Base-by-base conservation (phyloP, 768 basidiomycete species). In the Amanita rubescens region DNA sequence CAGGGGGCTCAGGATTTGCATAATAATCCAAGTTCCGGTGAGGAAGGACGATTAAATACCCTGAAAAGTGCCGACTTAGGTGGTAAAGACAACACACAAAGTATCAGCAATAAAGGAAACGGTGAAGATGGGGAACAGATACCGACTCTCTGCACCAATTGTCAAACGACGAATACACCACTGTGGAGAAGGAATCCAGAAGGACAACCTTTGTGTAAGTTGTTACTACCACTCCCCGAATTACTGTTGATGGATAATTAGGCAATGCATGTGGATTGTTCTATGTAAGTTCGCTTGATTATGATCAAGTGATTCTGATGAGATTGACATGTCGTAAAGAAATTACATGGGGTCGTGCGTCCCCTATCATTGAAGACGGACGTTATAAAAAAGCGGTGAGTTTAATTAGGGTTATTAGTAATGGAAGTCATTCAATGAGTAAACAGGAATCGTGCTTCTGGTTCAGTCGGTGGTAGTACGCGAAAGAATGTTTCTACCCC, bases 301-400 rank as follows among this genome's bases (percentile, higher is more conserved):
- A 54, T 38, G 49, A 39, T 20, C n/a, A n/a, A n/a, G n/a, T 1
- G 47, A 37, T 32, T 30, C 19, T 32, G 51, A 42, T 42, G 55
- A 58, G 5, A 27, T 38, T 57, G 46, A 49, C 49, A 35, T 51
- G 22, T 60, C 50, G 34, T 53, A 33, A 60, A 94, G 90, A 97
- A 97, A 84, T 73, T 98, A 35, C 95, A 98, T 63, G 93, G 93
- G 44, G 94, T 97, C 47, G 90, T 94, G 5, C 81, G 95, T 51
- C 95, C 95, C 7, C 73, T 95, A 58, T 94, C 93, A 35, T 78
- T 98, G 57, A 96, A 96, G 78, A 97, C 94, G 39, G 92, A 97
- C 66, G 87, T 94, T 43, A 96, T 95, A 71, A 96, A 97, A 84
- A 97, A 96, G 75, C 77, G 90, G 90, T 90, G 61, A 20, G 72